These are phyloP conservation scores for Syncephalastrum monosporum DNA, from an alignment of 371 early-diverging fungal species.

Conservation along the genomic window DNA sequence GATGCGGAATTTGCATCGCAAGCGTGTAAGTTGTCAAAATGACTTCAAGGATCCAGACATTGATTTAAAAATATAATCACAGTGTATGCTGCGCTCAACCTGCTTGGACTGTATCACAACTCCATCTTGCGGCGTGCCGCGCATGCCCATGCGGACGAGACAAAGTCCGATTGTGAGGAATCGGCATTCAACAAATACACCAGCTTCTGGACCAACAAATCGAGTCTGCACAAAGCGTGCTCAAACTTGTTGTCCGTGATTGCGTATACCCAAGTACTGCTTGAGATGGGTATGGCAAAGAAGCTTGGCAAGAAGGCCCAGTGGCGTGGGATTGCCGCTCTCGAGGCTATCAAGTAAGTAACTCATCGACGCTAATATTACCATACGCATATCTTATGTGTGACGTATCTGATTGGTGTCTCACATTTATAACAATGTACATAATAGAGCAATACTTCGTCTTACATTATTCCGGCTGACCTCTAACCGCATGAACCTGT, in stretches of 20 bases:
- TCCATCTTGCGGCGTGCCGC: conserved; percentile 74
- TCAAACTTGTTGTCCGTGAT: conserved; percentile 70
- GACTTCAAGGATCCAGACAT: too few relatives aligned
- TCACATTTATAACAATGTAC: background rate
- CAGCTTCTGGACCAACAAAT: conserved; percentile 51
- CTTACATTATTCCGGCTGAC: conserved; percentile 60
- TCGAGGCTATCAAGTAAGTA: conserved; percentile 78
- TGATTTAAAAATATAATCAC: background rate
- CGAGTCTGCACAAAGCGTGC: conserved; percentile 48
- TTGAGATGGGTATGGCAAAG: conserved; percentile 84
- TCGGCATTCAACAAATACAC: conserved; percentile 83
- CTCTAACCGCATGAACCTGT: conserved; percentile 64
- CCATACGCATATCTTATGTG: background rate
- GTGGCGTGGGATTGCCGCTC: conserved; percentile 63
- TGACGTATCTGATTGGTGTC: conserved; percentile 5
- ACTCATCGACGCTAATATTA: conserved; percentile 1
- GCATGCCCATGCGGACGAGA: conserved; percentile 33
- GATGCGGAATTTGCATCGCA: conserved; percentile 94
- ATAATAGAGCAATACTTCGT: conserved; percentile 56
- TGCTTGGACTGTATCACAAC: conserved; percentile 88
- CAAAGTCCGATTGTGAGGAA: conserved; percentile 46
- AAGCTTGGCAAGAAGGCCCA: conserved; percentile 63
- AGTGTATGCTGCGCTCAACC: conserved; percentile 83
- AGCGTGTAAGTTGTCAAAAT: conserved; percentile 57
- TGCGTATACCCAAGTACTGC: conserved; percentile 76